phyloP scores from a whole-genome alignment of 176 grass and related monocot genomes.

The Dendrocalamus sinicus region DNA sequence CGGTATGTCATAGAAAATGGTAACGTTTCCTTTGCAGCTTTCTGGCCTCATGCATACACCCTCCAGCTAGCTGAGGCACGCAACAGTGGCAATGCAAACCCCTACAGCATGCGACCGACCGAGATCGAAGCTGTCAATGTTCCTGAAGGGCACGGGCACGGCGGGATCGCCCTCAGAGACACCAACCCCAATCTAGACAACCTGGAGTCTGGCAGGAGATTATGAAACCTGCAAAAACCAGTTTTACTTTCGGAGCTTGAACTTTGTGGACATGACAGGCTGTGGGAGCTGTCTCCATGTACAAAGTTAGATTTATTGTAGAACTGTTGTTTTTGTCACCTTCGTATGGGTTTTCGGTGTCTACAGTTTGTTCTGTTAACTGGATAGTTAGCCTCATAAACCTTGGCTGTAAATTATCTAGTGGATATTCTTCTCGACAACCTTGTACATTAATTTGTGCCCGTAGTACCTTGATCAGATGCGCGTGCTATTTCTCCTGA shows the following conservation, averaged over 20 bases:
- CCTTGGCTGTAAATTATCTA: conserved; percentile 29
- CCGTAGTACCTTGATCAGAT: neutral
- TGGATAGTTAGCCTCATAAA: neutral
- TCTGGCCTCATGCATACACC: conserved; percentile 80
- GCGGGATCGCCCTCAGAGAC: conserved; percentile 49
- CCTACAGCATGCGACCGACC: conserved; percentile 44
- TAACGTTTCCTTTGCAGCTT: conserved; percentile 44
- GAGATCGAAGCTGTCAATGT: conserved; percentile 53
- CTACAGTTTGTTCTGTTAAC: neutral
- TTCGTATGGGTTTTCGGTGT: neutral
- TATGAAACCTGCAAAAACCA: conserved; percentile 14
- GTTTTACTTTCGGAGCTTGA: neutral
- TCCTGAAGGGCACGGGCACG: conserved; percentile 44
- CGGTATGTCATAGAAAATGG: neutral
- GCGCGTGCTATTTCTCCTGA: no score
- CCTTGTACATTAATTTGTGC: neutral
- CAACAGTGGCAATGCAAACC: conserved; percentile 50
- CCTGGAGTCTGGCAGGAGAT: conserved; percentile 58
- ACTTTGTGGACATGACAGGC: neutral
- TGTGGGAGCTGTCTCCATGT: neutral
- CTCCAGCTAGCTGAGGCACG: conserved; percentile 50
- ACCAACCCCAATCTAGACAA: conserved; percentile 49
- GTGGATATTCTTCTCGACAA: neutral
- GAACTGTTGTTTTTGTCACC: neutral
- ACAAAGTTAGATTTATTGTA: conserved; percentile 32